Conservation (phyloP, 495 filamentous ascomycete species). For the Neurospora discreta region DNA sequence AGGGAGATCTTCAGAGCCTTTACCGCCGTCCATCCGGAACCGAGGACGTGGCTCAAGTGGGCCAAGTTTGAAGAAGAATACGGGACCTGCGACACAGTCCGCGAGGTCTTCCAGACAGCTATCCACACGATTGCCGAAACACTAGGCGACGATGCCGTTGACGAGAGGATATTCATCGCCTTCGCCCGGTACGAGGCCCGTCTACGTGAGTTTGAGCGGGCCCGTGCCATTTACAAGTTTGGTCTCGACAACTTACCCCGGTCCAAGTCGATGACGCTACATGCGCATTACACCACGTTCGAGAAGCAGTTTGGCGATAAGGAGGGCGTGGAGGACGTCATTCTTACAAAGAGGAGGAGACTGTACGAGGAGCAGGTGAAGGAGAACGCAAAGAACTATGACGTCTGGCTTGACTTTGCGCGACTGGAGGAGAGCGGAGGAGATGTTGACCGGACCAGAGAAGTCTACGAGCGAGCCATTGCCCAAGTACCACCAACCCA, state of each 20-base stretch:
- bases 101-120: constrained; percentile 84
- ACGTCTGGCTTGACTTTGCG: constrained; percentile 93
- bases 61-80: constrained; percentile 92
- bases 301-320: constrained; percentile 96
- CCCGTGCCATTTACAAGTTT: constrained; percentile 94
- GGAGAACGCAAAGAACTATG: constrained; percentile 89
- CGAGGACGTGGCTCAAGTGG: constrained; percentile 98
- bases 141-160: constrained; percentile 90
- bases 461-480: constrained; percentile 92
- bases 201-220: constrained; percentile 87
- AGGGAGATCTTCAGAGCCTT: constrained; percentile 81
- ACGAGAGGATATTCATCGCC: constrained; percentile 86
- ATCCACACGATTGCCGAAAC: constrained; percentile 86
- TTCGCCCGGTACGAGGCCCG: constrained; percentile 90
- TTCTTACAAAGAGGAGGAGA: constrained; percentile 85
- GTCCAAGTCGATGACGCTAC: constrained; percentile 71
- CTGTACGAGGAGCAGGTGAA: constrained; percentile 90
- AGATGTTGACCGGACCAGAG: constrained; percentile 69
- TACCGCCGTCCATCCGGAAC: constrained; percentile 88
- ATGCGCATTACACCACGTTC: constrained; percentile 91
- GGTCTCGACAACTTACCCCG: constrained; percentile 85
- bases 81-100: constrained; percentile 79
- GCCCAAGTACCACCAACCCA: constrained; percentile 91
- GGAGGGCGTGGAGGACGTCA: constrained; percentile 90
- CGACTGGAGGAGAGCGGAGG: constrained; percentile 77